Base-by-base conservation (phyloP, 139 green algal species). In the Chlorella sp. region DNA sequence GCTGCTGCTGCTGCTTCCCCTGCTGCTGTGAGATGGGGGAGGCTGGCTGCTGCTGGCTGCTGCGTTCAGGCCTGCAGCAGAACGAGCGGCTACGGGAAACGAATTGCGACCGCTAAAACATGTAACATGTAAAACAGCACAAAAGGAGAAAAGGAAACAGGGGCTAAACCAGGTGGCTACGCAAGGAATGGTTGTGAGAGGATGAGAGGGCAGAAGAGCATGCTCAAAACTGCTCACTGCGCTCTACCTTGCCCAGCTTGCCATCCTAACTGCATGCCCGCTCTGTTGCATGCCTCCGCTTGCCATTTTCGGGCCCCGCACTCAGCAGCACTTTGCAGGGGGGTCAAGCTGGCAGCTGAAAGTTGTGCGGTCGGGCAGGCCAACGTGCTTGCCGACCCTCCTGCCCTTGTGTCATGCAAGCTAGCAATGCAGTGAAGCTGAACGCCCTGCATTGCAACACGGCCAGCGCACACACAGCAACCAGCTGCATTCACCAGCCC, bases 21-120 rank as follows among this genome's bases (percentile, higher is more conserved):
- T n/a, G 62, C 60, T 72, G 78, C 78, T 64, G 39, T 32, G 69
- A 13, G 5, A 38, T 36, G 55, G 76, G 60, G 60, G 57, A 60
- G 51, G 51, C 51, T 60, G 51, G 78, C 78, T 74, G 68, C 32
- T 26, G 68, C 68, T 63, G 51, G n/a, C 39, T 62, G 78, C 62
- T 75, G 62, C 63, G 63, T 63, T 74, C 39, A 13, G 39, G 39
- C 78, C 78, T 83, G 78, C 78, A 74, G 28, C n/a, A 47, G 47
- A 39, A 18, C 26, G 11, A 28, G 26, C 75, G 78, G 39, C 78
- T 74, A 36, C 20, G 34, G 39, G 18, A 55, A 62, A 20, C 26
- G 16, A 25, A 83, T 83, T 83, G 62, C 60, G 7, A 23, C 12
- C 32, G 38, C 4, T 0, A 36, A 56, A 26, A 6, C 7, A 11